phyloP scores from a whole-genome alignment of 345 rosid species.

The Eucalyptus caleyi region DNA sequence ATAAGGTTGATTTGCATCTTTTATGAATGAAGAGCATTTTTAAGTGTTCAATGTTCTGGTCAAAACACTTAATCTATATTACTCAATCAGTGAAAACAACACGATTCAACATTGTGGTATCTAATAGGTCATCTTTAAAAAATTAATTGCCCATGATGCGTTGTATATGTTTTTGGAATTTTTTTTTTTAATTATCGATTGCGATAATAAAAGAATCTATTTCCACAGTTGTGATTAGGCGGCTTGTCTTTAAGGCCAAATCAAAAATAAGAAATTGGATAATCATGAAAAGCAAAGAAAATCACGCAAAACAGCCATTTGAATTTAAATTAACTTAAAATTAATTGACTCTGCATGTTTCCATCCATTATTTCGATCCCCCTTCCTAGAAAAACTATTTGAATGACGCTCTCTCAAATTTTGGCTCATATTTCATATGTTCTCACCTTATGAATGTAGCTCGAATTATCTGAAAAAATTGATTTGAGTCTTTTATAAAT shows the following conservation, averaged over 20 bases:
- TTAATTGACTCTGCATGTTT: background rate
- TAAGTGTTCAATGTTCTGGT: too few species aligned
- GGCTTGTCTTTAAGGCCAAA: background rate
- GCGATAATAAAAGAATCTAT: background rate
- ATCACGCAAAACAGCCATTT: background rate
- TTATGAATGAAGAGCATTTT: too few species aligned
- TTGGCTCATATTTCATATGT: rapidly evolving
- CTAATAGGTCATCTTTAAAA: too few species aligned
- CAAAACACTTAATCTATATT: too few species aligned
- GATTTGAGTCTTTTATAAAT: rapidly evolving
- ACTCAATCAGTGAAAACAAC: too few species aligned
- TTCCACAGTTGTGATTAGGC: background rate
- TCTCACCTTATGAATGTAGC: rapidly evolving
- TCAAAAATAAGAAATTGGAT: background rate
- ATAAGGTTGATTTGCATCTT: too few species aligned
- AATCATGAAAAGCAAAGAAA: background rate
- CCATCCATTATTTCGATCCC: rapidly evolving
- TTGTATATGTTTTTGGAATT: background rate
- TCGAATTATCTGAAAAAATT: background rate
- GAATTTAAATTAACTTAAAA: background rate
- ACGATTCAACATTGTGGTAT: too few species aligned
- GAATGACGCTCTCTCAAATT: rapidly evolving
- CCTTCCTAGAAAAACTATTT: background rate
- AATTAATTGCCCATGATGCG: too few species aligned
- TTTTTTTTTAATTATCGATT: too few species aligned